These are phyloP conservation scores for Nicotiana sylvestris DNA, from an alignment of 257 asterid genomes.

Conservation along the genomic window DNA sequence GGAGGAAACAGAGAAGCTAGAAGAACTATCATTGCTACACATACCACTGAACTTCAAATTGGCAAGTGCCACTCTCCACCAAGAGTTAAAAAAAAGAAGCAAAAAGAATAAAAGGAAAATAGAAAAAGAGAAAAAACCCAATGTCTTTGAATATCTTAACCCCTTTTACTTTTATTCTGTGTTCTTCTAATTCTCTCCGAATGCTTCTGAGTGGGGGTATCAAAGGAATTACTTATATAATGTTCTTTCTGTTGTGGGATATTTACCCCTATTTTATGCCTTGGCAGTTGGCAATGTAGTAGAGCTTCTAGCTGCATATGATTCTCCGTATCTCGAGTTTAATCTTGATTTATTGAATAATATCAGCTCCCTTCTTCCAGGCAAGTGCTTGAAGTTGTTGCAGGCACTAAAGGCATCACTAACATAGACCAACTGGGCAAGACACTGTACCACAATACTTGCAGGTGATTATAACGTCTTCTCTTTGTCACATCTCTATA, in stretches of 20 bases:
- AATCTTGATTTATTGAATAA: conserved; percentile 10
- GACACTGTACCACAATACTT: conserved; percentile 76
- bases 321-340: not conserved
- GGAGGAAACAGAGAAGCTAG: not conserved
- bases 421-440: conserved; percentile 71
- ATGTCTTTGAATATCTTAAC: not conserved
- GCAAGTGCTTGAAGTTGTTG: conserved; percentile 96
- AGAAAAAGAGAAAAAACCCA: not conserved
- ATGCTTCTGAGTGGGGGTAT: not conserved
- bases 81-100: not conserved
- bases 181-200: not conserved
- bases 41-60: not conserved
- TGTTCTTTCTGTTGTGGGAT: not conserved
- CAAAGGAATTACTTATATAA: not conserved
- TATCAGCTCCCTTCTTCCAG: conserved; percentile 25
- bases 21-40: not conserved
- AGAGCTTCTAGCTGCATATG: not conserved
- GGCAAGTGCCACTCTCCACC: not conserved
- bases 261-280: not conserved
- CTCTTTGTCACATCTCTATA: not conserved
- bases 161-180: not conserved
- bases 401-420: conserved; percentile 74
- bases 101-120: not conserved
- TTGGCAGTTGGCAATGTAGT: not conserved
- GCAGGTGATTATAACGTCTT: conserved; percentile 45